These are phyloP conservation scores for Venustampulla echinocandica DNA, from an alignment of 495 filamentous ascomycete species.

Conservation along the genomic window DNA sequence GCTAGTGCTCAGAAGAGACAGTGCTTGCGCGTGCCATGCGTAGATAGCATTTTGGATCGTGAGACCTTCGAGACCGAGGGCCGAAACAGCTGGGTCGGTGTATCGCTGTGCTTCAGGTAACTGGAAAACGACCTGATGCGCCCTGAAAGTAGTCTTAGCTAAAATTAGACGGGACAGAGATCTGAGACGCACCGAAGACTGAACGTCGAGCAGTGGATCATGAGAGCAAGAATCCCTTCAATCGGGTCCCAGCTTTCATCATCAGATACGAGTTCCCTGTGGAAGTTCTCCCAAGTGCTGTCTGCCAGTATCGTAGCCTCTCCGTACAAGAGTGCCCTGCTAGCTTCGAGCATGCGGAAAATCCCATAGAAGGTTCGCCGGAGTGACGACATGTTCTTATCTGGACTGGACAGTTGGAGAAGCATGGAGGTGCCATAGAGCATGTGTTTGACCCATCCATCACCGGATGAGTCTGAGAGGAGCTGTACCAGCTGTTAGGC, in stretches of 20 bases:
- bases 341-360: constrained; percentile 15
- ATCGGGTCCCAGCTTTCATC: constrained; percentile 2
- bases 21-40: constrained; percentile 4
- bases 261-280: constrained; percentile 4
- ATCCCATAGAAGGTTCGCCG: constrained; percentile 17
- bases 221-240: constrained; percentile 17
- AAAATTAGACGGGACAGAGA: not conserved
- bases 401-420: constrained; percentile 11
- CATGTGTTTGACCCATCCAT: constrained; percentile 19
- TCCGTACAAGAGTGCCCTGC: constrained; percentile 12
- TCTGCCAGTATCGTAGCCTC: constrained; percentile 12
- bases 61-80: constrained; percentile 7
- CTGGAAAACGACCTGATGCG: not conserved
- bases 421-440: constrained; percentile 19
- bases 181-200: constrained; percentile 1
- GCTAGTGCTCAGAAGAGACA: not conserved
- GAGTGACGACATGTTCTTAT: not conserved
- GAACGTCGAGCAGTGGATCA: constrained; percentile 13
- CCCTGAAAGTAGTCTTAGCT: not conserved
- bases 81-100: not conserved
- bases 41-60: not conserved
- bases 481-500: constrained; percentile 2
- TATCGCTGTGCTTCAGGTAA: not conserved
- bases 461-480: constrained; percentile 18
- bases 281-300: constrained; percentile 1